Conservation (phyloP, 495 filamentous ascomycete species). For the Polyplosphaeria fusca region DNA sequence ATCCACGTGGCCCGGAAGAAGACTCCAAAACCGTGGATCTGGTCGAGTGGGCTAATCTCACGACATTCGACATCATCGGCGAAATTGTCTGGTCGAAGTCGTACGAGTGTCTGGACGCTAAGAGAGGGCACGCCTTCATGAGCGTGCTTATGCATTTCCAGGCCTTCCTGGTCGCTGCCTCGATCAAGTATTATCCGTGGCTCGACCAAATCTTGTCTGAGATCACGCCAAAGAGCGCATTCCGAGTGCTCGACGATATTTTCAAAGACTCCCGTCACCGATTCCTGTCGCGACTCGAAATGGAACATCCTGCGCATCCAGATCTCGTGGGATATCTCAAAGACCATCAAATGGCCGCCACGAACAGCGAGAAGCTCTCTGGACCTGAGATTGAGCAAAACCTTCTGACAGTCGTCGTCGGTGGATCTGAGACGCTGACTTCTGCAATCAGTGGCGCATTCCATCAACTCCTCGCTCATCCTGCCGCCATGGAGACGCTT, state of each 20-base stretch:
- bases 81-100: constrained; percentile 9
- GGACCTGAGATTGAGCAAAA: constrained; percentile 23
- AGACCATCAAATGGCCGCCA: not conserved
- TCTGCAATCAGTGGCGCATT: constrained; percentile 14
- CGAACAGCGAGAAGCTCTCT: not conserved
- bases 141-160: constrained; percentile 15
- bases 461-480: constrained; percentile 18
- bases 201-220: constrained; percentile 1
- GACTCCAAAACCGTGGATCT: constrained; percentile 9
- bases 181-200: constrained; percentile 9
- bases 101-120: constrained; percentile 14
- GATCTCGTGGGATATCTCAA: constrained; percentile 6
- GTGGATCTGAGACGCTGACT: constrained; percentile 18
- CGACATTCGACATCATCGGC: constrained; percentile 24
- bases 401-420: constrained; percentile 12
- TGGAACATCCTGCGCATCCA: not conserved
- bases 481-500: not conserved
- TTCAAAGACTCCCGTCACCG: constrained; percentile 9
- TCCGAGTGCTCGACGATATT: constrained; percentile 9
- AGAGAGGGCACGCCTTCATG: constrained; percentile 8
- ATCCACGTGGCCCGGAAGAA: not conserved
- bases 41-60: constrained; percentile 17
- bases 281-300: not conserved
- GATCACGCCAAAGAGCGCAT: constrained; percentile 18
- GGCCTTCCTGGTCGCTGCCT: constrained; percentile 5